Conservation (phyloP, 257 asterid genomes). For the Asclepias syriaca region DNA sequence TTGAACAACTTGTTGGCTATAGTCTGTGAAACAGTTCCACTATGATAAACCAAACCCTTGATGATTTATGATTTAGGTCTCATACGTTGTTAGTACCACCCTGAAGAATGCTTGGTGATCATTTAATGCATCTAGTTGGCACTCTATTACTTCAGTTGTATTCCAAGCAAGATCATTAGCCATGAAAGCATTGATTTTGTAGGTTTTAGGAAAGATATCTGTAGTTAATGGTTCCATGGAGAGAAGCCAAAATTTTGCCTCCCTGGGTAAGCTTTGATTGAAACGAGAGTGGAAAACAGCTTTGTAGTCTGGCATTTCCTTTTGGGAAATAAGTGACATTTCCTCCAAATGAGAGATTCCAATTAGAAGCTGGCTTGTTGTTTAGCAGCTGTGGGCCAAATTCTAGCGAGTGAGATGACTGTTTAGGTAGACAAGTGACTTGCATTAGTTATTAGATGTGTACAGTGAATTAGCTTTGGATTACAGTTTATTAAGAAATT, state of each 20-base stretch:
- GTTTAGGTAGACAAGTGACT: neutral
- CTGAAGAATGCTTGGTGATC: neutral
- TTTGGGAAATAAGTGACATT: slow-evolving; percentile 1
- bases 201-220: neutral
- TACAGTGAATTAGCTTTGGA: neutral
- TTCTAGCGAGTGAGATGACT: neutral
- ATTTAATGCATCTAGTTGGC: neutral
- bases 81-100: neutral
- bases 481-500: neutral
- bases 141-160: neutral
- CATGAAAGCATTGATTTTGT: neutral
- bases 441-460: neutral
- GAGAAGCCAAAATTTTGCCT: neutral
- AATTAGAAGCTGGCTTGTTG: neutral
- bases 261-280: slow-evolving; percentile 3
- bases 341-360: neutral
- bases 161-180: neutral
- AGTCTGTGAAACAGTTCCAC: neutral
- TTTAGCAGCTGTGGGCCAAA: slow-evolving; percentile 6
- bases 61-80: neutral
- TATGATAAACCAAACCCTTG: neutral
- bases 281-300: neutral
- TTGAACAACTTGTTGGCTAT: neutral
- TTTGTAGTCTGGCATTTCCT: neutral
- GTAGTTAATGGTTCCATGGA: neutral